A percentile compares a stretch with the other conserved stretches of the same genome.
phyloP scores from a whole-genome alignment of 1,284 basidiomycete species.

The Quambalaria eucalypti region DNA sequence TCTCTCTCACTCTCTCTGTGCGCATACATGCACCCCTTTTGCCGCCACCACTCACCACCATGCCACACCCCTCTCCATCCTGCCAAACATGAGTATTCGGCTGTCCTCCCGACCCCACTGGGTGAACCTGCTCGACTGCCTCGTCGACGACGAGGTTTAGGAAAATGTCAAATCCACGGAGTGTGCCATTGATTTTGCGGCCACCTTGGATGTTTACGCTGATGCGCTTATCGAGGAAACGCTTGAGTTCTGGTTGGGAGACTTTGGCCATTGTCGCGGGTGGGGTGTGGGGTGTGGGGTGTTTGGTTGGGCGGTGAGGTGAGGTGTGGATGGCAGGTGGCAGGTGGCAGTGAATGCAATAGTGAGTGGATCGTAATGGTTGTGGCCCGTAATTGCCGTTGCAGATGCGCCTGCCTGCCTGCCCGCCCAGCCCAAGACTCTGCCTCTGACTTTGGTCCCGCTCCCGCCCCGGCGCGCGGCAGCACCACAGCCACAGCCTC shows the following conservation, averaged over 20 bases:
- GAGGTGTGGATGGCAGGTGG: neutral
- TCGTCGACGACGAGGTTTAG: slow-evolving; percentile 96
- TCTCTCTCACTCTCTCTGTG: neutral
- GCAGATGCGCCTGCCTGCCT: too few relatives aligned
- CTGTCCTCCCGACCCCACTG: slow-evolving; percentile 75
- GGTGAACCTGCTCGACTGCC: slow-evolving; percentile 68
- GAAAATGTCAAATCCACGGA: slow-evolving; percentile 97
- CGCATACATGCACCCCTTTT: neutral
- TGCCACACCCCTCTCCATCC: slow-evolving; percentile 35
- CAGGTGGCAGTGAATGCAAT: too few relatives aligned
- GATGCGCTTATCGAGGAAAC: slow-evolving; percentile 96
- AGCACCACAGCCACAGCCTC: too few relatives aligned
- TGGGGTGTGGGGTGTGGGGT: neutral
- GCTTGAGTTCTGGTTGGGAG: slow-evolving; percentile 44
- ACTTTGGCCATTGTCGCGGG: slow-evolving; percentile 46
- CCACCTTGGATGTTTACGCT: slow-evolving; percentile 93
- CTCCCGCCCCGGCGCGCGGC: too few relatives aligned
- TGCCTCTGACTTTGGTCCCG: too few relatives aligned
- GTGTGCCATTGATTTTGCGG: slow-evolving; percentile 85
- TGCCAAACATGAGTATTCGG: slow-evolving; percentile 27
- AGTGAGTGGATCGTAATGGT: too few relatives aligned
- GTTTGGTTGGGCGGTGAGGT: neutral
- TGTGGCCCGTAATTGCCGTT: too few relatives aligned
- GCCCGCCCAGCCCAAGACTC: too few relatives aligned
- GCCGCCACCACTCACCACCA: slow-evolving; percentile 24